Evolutionary conservation across 352 stramenopile genomes (phyloP).

Genomic region (Globisporangium lucens): DNA sequence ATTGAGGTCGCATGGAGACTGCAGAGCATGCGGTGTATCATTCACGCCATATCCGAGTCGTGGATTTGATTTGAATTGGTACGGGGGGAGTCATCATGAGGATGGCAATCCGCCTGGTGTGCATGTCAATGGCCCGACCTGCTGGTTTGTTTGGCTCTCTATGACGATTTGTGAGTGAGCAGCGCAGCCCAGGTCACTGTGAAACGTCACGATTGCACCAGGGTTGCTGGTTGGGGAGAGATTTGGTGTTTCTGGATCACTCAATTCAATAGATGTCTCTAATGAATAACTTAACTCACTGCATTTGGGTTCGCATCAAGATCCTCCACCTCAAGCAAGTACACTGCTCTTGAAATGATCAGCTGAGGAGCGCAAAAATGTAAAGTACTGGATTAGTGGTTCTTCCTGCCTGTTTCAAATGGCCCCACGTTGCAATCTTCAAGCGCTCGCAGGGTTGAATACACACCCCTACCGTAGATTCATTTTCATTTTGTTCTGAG

Average conservation of each 20-base stretch:
- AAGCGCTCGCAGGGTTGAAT: not conserved
- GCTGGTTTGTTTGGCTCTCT: not conserved
- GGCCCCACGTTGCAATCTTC: not conserved
- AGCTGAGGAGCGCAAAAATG: not conserved
- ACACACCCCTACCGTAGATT: not conserved
- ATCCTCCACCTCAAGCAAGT: not conserved
- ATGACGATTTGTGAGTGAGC: not conserved
- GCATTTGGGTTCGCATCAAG: not conserved
- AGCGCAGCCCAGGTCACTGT: not conserved
- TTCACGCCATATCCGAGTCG: not conserved
- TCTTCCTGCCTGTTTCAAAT: not conserved
- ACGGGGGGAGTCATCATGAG: not conserved
- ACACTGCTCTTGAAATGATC: not conserved
- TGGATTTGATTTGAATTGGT: not conserved
- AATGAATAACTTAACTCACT: not conserved
- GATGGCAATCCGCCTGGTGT: not conserved
- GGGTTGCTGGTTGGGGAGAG: too few species aligned
- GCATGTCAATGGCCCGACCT: not conserved
- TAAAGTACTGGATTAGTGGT: not conserved
- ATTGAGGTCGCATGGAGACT: not conserved
- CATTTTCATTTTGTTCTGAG: not conserved
- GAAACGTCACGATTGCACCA: not conserved
- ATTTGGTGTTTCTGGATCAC: not conserved
- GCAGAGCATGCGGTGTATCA: not conserved
- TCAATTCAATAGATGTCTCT: not conserved